Base-by-base conservation (phyloP, 495 filamentous ascomycete species). In the Saxispiralis lemnorum region DNA sequence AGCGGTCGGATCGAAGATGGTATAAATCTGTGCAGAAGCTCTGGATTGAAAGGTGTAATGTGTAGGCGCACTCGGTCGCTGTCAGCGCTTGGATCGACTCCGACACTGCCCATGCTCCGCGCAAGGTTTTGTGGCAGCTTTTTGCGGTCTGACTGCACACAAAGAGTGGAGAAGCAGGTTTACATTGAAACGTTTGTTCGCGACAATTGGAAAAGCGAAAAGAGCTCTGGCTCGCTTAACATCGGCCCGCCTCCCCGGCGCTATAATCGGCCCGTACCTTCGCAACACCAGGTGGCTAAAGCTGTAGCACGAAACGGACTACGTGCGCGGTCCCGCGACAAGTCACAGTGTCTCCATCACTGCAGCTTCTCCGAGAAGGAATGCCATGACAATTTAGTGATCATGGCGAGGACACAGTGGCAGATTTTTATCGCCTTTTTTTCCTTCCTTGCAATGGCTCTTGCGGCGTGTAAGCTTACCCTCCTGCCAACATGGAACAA, bases 21-120 rank as follows among this genome's bases (percentile, higher is more conserved):
- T 40, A 95, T 59, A 31, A 87, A 70, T 17, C 75, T 65, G 14
- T 66, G 61, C 12, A 87, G 65, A 19, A 93, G 71, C 9, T 79
- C 70, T 33, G 79, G 62, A 48, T 74, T 83, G 36, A 95, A 66
- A 17, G 89, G 89, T 6, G 81, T 78, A 49, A 97, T 86, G 57
- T 97, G 83, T 18, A 97, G 70, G 47, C 87, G 73, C 32, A 67
- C 76, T 36, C 51, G 45, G 7, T 39, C 50, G 41, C 19, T 18
- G 12, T 32, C 28, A 7, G 4, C 42, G 11, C 13, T 7, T 31
- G 30, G 7, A 32, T 38, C 34, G 19, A 31, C 13, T 11, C 10
- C 42, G 14, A n/a, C 11, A 14, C 35, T 31, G 32, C 20, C 32
- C 42, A 44, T 44, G 24, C 24, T 28, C 24, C 24, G 9, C 24